Evolutionary conservation across 768 basidiomycete genomes (phyloP).

Genomic region (Rickenella mellea): DNA sequence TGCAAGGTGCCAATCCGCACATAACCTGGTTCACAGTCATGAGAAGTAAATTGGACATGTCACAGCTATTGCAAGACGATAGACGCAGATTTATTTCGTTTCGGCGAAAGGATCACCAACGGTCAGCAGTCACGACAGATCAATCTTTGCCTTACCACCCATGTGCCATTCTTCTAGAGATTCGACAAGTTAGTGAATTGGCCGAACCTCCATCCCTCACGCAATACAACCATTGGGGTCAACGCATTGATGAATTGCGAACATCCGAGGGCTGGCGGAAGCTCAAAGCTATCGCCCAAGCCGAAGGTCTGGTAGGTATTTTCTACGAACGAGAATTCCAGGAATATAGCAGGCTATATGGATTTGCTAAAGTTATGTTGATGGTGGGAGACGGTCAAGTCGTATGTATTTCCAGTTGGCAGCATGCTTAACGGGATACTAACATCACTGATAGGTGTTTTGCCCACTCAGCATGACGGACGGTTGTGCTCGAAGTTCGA

Average conservation of each 20-base stretch:
- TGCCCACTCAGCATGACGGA: slow-evolving; percentile 79
- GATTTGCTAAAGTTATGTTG: slow-evolving; percentile 56
- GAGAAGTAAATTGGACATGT: background rate
- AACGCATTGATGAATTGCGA: slow-evolving; percentile 51
- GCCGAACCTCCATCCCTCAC: slow-evolving; percentile 41
- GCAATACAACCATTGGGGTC: slow-evolving; percentile 72
- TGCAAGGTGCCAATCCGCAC: slow-evolving; percentile 20
- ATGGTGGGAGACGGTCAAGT: slow-evolving; percentile 57
- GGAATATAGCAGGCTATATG: slow-evolving; percentile 52
- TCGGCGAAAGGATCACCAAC: slow-evolving; percentile 28
- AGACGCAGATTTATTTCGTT: slow-evolving; percentile 48
- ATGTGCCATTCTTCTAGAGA: slow-evolving; percentile 24
- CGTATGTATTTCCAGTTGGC: slow-evolving; percentile 23
- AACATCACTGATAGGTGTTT: slow-evolving; percentile 34
- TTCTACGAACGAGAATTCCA: slow-evolving; percentile 56
- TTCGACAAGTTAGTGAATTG: slow-evolving; percentile 37
- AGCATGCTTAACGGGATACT: background rate
- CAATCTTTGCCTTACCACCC: slow-evolving; percentile 9
- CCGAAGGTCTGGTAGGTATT: slow-evolving; percentile 58
- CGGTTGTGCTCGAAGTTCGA: slow-evolving; percentile 52
- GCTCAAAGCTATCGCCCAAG: slow-evolving; percentile 51
- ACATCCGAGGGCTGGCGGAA: slow-evolving; percentile 69
- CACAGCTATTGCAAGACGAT: slow-evolving; percentile 38
- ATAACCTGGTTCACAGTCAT: background rate
- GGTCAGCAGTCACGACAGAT: slow-evolving; percentile 42